Conservation (phyloP, 2,329 filamentous ascomycete genomes). For the Pseudogymnoascus sp. region DNA sequence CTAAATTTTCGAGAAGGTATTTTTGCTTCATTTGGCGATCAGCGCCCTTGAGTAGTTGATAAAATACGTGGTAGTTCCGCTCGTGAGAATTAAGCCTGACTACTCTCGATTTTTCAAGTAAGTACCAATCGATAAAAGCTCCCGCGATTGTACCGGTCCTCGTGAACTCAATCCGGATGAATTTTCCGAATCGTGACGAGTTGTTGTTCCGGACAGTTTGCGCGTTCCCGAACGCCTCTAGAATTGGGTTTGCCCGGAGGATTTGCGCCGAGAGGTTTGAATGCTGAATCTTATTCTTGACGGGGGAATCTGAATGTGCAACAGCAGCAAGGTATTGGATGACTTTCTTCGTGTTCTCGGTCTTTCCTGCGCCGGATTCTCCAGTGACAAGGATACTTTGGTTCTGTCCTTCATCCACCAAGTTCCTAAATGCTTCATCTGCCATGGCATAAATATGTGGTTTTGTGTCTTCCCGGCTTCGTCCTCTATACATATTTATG, state of each 20-base stretch:
- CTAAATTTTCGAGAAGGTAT: constrained; percentile 65
- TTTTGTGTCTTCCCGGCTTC: constrained; percentile 84
- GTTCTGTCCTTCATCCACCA: constrained; percentile 90
- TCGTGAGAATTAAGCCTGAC: constrained; percentile 81
- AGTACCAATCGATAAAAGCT: constrained; percentile 97
- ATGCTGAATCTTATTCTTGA: constrained; percentile 52
- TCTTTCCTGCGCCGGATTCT: constrained; percentile 96
- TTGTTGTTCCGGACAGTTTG: constrained; percentile 98
- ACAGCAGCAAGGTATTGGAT: constrained; percentile 97
- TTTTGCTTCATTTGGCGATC: constrained; percentile 63
- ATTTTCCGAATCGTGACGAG: constrained; percentile 96
- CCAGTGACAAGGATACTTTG: constrained; percentile 97
- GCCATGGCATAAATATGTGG: constrained; percentile 98
- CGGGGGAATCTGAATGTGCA: constrained; percentile 68
- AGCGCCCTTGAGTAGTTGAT: constrained; percentile 84
- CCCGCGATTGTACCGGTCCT: constrained; percentile 83
- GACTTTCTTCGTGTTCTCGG: constrained; percentile 98
- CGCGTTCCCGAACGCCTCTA: constrained; percentile 96
- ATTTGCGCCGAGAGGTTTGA: constrained; percentile 95
- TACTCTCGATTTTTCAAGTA: constrained; percentile 95
- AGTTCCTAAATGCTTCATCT: constrained; percentile 88
- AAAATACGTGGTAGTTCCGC: constrained; percentile 95
- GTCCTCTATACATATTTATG: constrained; percentile 94
- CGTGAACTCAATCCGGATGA: constrained; percentile 94
- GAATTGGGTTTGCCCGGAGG: constrained; percentile 86